Conservation (phyloP, 352 stramenopile genomes). For the Phytophthora hybrid region DNA sequence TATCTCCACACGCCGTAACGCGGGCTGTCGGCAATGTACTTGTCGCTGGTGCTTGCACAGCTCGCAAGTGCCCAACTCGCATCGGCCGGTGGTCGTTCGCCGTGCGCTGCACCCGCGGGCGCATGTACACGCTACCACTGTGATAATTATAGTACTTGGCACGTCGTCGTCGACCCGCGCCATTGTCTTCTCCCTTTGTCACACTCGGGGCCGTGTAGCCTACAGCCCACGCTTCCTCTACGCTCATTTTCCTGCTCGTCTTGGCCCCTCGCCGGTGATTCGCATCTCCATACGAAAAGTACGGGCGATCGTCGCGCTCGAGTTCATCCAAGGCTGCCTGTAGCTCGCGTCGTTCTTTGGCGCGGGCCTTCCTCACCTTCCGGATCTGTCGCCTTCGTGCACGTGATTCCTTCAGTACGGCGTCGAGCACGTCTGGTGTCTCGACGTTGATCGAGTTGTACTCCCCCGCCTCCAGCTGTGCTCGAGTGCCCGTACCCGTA, state of each 20-base stretch:
- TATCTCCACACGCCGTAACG: background rate
- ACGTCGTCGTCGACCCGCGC: background rate
- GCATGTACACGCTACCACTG: background rate
- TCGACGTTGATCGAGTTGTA: background rate
- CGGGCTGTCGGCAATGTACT: background rate
- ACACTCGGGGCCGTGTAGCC: background rate
- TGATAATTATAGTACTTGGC: background rate
- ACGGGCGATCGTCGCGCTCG: background rate
- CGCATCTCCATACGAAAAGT: background rate
- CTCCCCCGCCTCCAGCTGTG: no score
- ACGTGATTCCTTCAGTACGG: background rate
- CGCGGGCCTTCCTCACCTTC: background rate
- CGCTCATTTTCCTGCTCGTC: background rate
- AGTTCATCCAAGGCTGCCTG: background rate
- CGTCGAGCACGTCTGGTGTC: background rate
- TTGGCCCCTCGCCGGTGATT: background rate
- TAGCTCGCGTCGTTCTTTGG: background rate
- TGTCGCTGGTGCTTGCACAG: background rate
- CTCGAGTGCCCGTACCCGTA: no score
- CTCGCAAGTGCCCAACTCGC: background rate
- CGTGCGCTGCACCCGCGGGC: background rate
- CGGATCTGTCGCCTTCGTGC: background rate
- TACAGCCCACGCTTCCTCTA: background rate
- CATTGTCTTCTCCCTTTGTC: background rate
- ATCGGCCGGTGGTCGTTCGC: background rate